Evolutionary conservation across 805 yeast genomes (phyloP).

Genomic region (Zygosaccharomyces pseudorouxii): DNA sequence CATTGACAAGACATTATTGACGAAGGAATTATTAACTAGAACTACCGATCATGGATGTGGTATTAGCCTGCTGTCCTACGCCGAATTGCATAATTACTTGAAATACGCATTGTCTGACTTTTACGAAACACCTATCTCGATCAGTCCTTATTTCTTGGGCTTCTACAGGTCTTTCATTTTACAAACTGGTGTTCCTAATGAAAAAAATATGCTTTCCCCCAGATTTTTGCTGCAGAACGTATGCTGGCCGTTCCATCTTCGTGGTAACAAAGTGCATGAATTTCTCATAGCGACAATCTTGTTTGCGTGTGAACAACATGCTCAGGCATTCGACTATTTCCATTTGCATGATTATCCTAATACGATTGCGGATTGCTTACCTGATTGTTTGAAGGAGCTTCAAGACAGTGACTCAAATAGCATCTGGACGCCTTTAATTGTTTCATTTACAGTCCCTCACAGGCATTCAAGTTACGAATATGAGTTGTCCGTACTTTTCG

Average conservation of each 20-base stretch:
- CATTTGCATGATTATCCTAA: slow-evolving; percentile 25
- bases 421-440: slow-evolving; percentile 25
- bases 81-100: slow-evolving; percentile 22
- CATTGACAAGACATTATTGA: slow-evolving; percentile 22
- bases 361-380: slow-evolving; percentile 15
- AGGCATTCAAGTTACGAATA: slow-evolving; percentile 24
- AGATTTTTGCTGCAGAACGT: slow-evolving; percentile 17
- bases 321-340: slow-evolving; percentile 27
- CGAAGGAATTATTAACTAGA: slow-evolving; percentile 17
- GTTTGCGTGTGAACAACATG: slow-evolving; percentile 26
- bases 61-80: slow-evolving; percentile 22
- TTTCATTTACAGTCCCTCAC: slow-evolving; percentile 16
- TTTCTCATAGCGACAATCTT: slow-evolving; percentile 27
- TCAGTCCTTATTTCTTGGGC: slow-evolving; percentile 21
- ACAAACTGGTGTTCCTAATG: slow-evolving; percentile 4
- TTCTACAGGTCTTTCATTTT: slow-evolving; percentile 21
- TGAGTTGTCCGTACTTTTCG: slow-evolving; percentile 26
- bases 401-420: slow-evolving; percentile 9
- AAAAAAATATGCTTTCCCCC: slow-evolving; percentile 4
- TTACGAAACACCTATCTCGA: slow-evolving; percentile 12
- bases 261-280: slow-evolving; percentile 23
- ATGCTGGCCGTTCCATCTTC: slow-evolving; percentile 20
- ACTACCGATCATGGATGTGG: slow-evolving; percentile 28
- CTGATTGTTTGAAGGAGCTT: slow-evolving; percentile 18
- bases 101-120: slow-evolving; percentile 15